Conservation (phyloP, 305 asterid species). For the Fraxinus ornus region DNA sequence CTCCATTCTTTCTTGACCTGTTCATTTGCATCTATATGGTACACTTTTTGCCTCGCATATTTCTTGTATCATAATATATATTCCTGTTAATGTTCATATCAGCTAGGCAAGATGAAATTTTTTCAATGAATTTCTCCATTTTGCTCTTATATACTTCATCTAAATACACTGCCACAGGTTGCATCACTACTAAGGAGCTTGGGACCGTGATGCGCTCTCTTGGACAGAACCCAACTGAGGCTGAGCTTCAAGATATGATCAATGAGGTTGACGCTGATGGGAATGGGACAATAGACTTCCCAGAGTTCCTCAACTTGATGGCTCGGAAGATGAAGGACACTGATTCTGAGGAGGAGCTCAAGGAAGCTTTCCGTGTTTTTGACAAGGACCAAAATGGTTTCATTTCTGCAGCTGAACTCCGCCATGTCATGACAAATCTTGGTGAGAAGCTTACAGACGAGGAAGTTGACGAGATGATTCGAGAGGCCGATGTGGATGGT, state of each 20-base stretch:
- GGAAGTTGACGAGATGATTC: conserved; percentile 41
- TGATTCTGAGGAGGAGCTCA: conserved; percentile 38
- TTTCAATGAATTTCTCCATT: not conserved
- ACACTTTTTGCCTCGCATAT: not conserved
- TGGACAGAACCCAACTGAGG: conserved; percentile 38
- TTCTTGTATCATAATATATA: not conserved
- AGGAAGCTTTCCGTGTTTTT: conserved; percentile 38
- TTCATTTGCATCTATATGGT: not conserved
- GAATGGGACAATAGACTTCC: conserved; percentile 34
- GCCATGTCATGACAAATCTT: conserved; percentile 37
- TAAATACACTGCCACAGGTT: conserved; percentile 17
- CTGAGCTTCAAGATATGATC: conserved; percentile 38
- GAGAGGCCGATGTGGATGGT: conserved; percentile 42
- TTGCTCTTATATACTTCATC: not conserved
- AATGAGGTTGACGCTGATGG: conserved; percentile 38
- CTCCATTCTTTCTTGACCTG: not conserved
- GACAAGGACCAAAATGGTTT: conserved; percentile 40
- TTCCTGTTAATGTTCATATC: not conserved
- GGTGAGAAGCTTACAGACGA: conserved; percentile 42
- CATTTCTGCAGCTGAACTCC: conserved; percentile 36
- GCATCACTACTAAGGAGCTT: conserved; percentile 36
- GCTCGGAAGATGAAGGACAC: conserved; percentile 39
- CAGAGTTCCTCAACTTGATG: conserved; percentile 31
- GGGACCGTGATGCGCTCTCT: conserved; percentile 32
- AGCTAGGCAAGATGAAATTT: not conserved